Conservation (phyloP, 1,284 basidiomycete genomes). For the Ceratobasidium sp. region DNA sequence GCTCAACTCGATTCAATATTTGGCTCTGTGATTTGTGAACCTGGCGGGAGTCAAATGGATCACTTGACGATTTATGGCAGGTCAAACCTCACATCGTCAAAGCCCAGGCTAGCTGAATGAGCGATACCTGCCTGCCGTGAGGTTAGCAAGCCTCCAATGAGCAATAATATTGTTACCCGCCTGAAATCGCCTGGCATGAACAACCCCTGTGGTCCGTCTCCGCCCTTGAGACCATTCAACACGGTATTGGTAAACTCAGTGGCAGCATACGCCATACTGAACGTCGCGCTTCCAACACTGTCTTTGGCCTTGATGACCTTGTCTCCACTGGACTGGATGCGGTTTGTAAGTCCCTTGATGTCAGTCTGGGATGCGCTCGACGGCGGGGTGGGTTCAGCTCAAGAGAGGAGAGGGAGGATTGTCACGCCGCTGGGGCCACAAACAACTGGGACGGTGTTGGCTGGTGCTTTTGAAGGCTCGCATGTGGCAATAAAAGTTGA, state of each 20-base stretch:
- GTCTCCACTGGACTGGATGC: slow-evolving; percentile 97
- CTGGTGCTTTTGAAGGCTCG: slow-evolving; percentile 70
- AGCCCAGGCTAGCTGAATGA: too few relatives aligned
- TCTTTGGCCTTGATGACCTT: slow-evolving; percentile 95
- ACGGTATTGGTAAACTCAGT: slow-evolving; percentile 86
- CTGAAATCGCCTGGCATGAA: too few relatives aligned
- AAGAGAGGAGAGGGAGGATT: slow-evolving; percentile 96
- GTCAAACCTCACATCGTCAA: too few relatives aligned
- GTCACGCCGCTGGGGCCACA: slow-evolving; percentile 98
- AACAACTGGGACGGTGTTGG: slow-evolving; percentile 89
- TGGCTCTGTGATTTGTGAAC: too few relatives aligned
- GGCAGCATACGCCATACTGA: slow-evolving; percentile 93
- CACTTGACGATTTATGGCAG: too few relatives aligned
- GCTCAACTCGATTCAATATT: too few relatives aligned
- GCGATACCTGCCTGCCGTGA: too few relatives aligned
- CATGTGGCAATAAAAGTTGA: slow-evolving; percentile 94
- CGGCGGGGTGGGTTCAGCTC: slow-evolving; percentile 82
- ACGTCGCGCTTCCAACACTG: slow-evolving; percentile 86
- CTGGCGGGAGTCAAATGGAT: too few relatives aligned
- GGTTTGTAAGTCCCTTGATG: slow-evolving; percentile 78
- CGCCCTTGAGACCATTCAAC: slow-evolving; percentile 88
- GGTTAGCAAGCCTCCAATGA: too few relatives aligned
- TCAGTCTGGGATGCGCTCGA: slow-evolving; percentile 61
- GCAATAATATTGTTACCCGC: too few relatives aligned
- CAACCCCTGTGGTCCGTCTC: slow-evolving; percentile 64